Conservation (phyloP, 768 basidiomycete species). For the Leucocoprinus leucothites region DNA sequence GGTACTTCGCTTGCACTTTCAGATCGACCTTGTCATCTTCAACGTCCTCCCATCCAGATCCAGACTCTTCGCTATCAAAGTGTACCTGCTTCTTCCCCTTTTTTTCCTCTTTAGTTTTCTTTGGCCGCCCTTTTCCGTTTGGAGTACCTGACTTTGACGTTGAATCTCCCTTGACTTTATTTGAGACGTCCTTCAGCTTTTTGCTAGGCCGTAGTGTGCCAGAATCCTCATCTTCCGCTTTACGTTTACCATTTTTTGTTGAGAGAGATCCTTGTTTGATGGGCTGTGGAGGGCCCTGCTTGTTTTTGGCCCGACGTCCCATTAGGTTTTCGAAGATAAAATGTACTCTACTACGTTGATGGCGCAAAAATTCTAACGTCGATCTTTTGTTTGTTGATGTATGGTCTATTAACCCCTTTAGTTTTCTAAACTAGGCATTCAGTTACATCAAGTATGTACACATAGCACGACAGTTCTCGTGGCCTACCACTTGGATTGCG, state of each 20-base stretch:
- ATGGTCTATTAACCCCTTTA: not conserved
- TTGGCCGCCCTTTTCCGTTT: conserved; percentile 11
- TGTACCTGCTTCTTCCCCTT: conserved; percentile 11
- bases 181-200: conserved; percentile 40
- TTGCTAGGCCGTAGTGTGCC: conserved; percentile 41
- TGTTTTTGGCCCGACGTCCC: conserved; percentile 85
- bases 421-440: no score
- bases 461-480: not conserved
- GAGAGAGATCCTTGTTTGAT: conserved; percentile 38
- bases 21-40: conserved; percentile 42
- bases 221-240: conserved; percentile 43
- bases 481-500: not conserved
- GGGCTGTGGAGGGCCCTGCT: conserved; percentile 71
- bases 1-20: conserved; percentile 39
- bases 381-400: conserved; percentile 12
- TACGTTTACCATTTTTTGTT: conserved; percentile 72
- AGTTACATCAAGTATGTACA: not conserved
- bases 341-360: not conserved
- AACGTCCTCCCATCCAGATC: conserved; percentile 64
- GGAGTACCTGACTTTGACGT: conserved; percentile 17
- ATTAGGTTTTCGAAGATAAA: conserved; percentile 33
- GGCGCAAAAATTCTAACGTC: conserved; percentile 9
- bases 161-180: conserved; percentile 32
- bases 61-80: conserved; percentile 25
- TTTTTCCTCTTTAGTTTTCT: conserved; percentile 15